Evolutionary conservation across 768 basidiomycete genomes (phyloP).

Genomic region (Boletus reticuloceps): DNA sequence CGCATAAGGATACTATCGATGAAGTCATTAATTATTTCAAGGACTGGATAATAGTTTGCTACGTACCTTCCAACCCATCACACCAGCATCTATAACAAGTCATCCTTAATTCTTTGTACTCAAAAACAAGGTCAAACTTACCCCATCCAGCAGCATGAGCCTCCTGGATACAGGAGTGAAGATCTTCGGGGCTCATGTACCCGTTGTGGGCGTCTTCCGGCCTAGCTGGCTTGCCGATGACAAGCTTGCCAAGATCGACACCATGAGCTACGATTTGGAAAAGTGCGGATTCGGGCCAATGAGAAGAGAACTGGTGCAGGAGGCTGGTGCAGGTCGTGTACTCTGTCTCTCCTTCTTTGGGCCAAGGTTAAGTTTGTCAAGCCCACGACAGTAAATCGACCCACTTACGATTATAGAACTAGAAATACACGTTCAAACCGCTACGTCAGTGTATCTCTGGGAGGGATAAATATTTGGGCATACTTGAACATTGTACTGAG

Average conservation of each 20-base stretch:
- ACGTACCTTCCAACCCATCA: constrained; percentile 38
- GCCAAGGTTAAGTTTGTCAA: background rate
- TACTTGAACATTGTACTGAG: constrained; percentile 44
- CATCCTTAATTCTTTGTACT: background rate
- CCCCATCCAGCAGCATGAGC: constrained; percentile 33
- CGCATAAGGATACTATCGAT: constrained; percentile 35
- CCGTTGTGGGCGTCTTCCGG: constrained; percentile 34
- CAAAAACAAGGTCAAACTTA: background rate
- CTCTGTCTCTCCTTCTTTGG: constrained; percentile 35
- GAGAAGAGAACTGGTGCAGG: constrained; percentile 37
- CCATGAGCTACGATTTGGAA: constrained; percentile 53
- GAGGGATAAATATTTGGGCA: background rate
- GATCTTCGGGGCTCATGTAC: constrained; percentile 51
- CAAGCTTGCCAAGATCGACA: constrained; percentile 38
- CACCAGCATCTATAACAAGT: constrained; percentile 24
- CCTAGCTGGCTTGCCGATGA: too few species aligned
- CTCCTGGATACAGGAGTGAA: constrained; percentile 57
- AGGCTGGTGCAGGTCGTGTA: constrained; percentile 38
- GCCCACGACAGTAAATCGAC: background rate
- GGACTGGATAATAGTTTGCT: background rate
- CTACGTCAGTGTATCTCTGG: background rate
- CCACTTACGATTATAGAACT: constrained; percentile 25
- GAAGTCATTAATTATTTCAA: background rate
- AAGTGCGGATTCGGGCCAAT: constrained; percentile 41
- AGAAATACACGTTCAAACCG: background rate